Percentiles rank a stretch among this genome's conserved stretches.
Evolutionary conservation across 306 rosid species (phyloP).

Genomic region (Cyamopsis tetragonoloba): DNA sequence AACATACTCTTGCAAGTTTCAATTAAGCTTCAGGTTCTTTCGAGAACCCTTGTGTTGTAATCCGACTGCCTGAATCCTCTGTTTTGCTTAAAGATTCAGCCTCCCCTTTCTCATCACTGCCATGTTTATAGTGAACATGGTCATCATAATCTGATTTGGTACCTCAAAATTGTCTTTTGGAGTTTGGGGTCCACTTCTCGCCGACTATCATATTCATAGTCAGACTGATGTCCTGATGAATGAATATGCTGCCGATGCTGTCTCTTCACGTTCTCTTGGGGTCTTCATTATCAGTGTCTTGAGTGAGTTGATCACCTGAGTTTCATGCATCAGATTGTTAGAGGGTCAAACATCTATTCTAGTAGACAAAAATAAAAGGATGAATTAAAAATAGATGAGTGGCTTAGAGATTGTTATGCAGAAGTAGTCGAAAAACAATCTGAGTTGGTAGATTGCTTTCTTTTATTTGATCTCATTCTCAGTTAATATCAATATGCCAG

Average conservation of each 20-base stretch:
- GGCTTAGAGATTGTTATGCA: too few relatives aligned
- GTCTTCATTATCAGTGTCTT: constrained; percentile 79
- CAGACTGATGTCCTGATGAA: constrained; percentile 54
- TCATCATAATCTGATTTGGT: constrained; percentile 46
- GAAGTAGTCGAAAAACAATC: too few relatives aligned
- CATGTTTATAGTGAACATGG: too few relatives aligned
- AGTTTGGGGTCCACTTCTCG: constrained; percentile 72
- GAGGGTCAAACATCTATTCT: constrained; percentile 93
- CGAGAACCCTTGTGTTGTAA: constrained; percentile 33
- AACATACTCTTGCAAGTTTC: too few relatives aligned
- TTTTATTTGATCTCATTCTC: too few relatives aligned
- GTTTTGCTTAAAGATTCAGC: constrained; percentile 46
- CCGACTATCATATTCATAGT: constrained; percentile 63
- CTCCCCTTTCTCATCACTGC: constrained; percentile 54
- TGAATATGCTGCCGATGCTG: constrained; percentile 52
- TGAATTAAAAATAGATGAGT: constrained; percentile 10
- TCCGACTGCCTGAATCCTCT: constrained; percentile 59
- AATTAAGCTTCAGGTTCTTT: constrained; percentile 38
- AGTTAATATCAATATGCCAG: too few relatives aligned
- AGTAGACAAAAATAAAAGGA: constrained; percentile 23
- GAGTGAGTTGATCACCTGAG: constrained; percentile 96
- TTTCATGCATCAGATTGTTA: constrained; percentile 98
- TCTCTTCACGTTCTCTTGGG: constrained; percentile 72
- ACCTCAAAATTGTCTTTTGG: constrained; percentile 51
- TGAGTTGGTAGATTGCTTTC: too few relatives aligned